Evolutionary conservation across 176 grass and related monocot genomes (phyloP), one percentile per base, ranked within the genome.

Genomic region (Lolium rigidum): DNA sequence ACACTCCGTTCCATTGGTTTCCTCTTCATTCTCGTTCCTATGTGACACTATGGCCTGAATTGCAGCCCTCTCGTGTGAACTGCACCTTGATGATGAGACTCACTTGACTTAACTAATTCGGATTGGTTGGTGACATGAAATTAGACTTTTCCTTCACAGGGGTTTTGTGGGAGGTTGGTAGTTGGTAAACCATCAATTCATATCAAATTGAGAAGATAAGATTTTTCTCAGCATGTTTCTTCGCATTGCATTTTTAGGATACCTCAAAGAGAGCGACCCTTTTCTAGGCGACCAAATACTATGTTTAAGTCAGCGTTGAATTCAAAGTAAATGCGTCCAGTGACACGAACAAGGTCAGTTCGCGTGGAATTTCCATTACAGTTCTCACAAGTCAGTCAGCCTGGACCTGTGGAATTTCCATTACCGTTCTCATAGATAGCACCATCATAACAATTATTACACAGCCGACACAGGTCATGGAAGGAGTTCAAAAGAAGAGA

Each of bases 351-450:
- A 43, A 70, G 18, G 37, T 12, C 37, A 43, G 17, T 43, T 35
- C 8, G 37, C 38, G 37, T 70, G 4, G 38, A 71, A n/a, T 21
- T 70, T 39, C 9, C 67, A 21, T 44, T 70, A 21, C 38, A 16
- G 35, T 69, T 44, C 38, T 21, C 67, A 44, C 67, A 70, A 2
- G 59, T 59, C 67, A 66, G 55, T 38, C 60, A 49, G 18, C 59
- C 50, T n/a, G 69, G 51, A 60, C 58, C 31, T 35, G 31, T 35
- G 31, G 31, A 35, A 35, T 35, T 31, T 59, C 10, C 15, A 44
- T 10, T 24, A 44, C 48, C 15, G n/a, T 70, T 60, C 80, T 61
- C 63, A n/a, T 48, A 68, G 76, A 66, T 21, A 75, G 76, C 51
- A 71, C 57, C 24, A 28, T 0, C 10, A 10, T 20, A 14, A 59